Conservation (phyloP, 2,329 filamentous ascomycete species). For the Podosphaera fusca region DNA sequence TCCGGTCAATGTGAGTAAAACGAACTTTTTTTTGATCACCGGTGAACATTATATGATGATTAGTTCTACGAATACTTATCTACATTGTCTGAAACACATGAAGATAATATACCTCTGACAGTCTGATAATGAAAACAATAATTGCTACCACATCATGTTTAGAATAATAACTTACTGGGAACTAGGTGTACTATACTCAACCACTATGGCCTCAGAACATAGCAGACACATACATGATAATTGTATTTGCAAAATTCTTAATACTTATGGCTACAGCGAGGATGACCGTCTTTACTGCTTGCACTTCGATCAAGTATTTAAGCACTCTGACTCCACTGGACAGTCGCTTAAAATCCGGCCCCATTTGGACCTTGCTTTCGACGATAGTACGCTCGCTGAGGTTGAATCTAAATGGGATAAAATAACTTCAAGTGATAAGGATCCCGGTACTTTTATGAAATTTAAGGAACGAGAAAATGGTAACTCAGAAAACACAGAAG, state of each 20-base stretch:
- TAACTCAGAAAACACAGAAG: too few relatives aligned
- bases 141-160: slow-evolving; percentile 5
- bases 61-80: slow-evolving; percentile 82
- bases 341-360: slow-evolving; percentile 10
- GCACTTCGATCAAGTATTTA: slow-evolving; percentile 28
- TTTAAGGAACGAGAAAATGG: slow-evolving; percentile 50
- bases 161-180: slow-evolving; percentile 7
- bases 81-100: slow-evolving; percentile 99
- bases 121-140: slow-evolving; percentile 39
- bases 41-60: slow-evolving; percentile 55
- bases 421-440: slow-evolving; percentile 21
- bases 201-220: slow-evolving; percentile 6
- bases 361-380: slow-evolving; percentile 45
- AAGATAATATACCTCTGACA: slow-evolving; percentile 74
- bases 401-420: slow-evolving; percentile 49
- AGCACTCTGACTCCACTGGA: slow-evolving; percentile 15
- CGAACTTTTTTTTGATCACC: slow-evolving; percentile 4
- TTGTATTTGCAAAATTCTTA: slow-evolving; percentile 22
- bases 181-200: slow-evolving; percentile 17
- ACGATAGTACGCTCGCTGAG: slow-evolving; percentile 42
- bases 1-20: slow-evolving; percentile 60
- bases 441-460: slow-evolving; percentile 36
- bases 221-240: slow-evolving; percentile 11
- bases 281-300: slow-evolving; percentile 25
- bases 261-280: slow-evolving; percentile 12